These are phyloP conservation scores for Trichoderma sp. DNA, from an alignment of 2,329 filamentous ascomycete species.

Conservation along the genomic window DNA sequence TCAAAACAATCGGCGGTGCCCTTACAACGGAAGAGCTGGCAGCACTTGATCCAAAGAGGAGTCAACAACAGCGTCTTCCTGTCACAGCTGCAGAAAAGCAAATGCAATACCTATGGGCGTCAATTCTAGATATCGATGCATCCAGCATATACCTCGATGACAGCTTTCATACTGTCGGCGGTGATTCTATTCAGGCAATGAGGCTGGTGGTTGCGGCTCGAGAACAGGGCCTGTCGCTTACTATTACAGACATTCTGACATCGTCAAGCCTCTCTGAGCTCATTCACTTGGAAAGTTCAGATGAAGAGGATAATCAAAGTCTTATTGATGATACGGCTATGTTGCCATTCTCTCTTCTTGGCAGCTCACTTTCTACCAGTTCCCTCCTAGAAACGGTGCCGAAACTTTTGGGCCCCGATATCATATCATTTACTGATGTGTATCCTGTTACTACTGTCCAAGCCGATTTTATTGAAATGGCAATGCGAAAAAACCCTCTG, in stretches of 20 bases:
- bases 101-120: background rate
- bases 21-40: background rate
- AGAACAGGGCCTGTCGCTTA: constrained; percentile 9
- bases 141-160: background rate
- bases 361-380: background rate
- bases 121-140: background rate
- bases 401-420: background rate
- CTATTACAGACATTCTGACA: background rate
- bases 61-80: background rate
- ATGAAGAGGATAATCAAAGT: background rate
- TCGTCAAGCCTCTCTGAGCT: background rate
- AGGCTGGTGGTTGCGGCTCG: constrained; percentile 43
- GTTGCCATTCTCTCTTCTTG: background rate
- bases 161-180: constrained; percentile 32
- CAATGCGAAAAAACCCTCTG: background rate
- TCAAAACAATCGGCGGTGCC: background rate
- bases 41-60: background rate
- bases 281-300: background rate
- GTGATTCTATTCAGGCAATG: constrained; percentile 50
- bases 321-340: background rate
- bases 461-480: background rate
- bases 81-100: background rate
- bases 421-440: background rate
- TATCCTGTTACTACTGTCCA: background rate
- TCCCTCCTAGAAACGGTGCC: background rate